Evolutionary conservation across 2,329 filamentous ascomycete genomes (phyloP).

Genomic region (Trichoderma hamatum): DNA sequence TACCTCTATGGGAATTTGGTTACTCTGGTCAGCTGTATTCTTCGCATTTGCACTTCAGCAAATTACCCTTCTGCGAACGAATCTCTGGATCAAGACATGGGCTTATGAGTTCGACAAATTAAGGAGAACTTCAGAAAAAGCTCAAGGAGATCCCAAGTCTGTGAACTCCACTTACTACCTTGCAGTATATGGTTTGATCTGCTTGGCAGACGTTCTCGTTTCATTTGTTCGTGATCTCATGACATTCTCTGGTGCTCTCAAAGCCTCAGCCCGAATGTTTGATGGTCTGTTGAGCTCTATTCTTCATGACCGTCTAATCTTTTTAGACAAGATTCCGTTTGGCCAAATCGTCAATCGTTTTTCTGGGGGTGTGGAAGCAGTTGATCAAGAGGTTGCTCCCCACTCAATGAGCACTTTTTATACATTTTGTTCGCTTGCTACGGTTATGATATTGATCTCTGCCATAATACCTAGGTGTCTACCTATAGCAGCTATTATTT

Average conservation of each 20-base stretch:
- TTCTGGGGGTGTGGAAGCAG: conserved; percentile 87
- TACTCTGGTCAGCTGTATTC: background rate
- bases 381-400: conserved; percentile 77
- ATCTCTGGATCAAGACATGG: background rate
- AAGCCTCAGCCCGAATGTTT: background rate
- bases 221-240: conserved; percentile 20
- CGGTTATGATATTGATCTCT: conserved; percentile 69
- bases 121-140: background rate
- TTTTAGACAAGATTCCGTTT: conserved; percentile 88
- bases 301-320: conserved; percentile 51
- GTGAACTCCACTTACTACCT: background rate
- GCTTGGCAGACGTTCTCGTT: background rate
- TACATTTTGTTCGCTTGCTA: background rate
- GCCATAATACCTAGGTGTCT: conserved; percentile 79
- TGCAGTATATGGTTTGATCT: background rate
- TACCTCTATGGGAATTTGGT: background rate
- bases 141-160: background rate
- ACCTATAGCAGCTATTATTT: conserved; percentile 77
- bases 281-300: background rate
- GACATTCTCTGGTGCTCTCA: conserved; percentile 27
- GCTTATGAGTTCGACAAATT: background rate
- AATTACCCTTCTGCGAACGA: background rate
- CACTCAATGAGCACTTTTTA: background rate
- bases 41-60: conserved; percentile 2
- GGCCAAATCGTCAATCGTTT: conserved; percentile 93